Percentiles rank a stretch among this genome's conserved stretches.
Evolutionary conservation across 2,329 filamentous ascomycete genomes (phyloP).

Genomic region (Paracoccidioides brasiliensis): DNA sequence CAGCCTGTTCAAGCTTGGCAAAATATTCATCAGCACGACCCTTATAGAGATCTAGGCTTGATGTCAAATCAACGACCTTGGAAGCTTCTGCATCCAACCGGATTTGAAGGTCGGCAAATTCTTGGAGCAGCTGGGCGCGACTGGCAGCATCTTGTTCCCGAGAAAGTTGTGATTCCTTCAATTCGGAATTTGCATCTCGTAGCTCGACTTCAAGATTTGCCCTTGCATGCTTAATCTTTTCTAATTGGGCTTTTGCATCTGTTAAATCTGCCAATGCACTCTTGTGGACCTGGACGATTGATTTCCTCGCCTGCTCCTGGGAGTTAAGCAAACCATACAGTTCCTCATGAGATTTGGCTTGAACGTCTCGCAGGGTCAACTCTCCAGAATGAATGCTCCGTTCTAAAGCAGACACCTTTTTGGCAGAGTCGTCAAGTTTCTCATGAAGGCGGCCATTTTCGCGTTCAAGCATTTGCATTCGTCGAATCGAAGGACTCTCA

Average conservation of each 20-base stretch:
- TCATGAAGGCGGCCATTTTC: constrained; percentile 86
- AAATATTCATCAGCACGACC: constrained; percentile 90
- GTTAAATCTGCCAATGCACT: constrained; percentile 71
- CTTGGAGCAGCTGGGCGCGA: constrained; percentile 75
- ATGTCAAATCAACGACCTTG: constrained; percentile 67
- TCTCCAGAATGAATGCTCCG: constrained; percentile 77
- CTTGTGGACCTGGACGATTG: constrained; percentile 72
- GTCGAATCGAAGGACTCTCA: constrained; percentile 63
- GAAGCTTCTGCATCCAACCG: constrained; percentile 80
- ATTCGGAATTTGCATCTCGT: constrained; percentile 68
- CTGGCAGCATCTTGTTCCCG: constrained; percentile 81
- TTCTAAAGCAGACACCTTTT: constrained; percentile 82
- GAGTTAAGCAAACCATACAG: constrained; percentile 84
- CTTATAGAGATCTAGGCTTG: constrained; percentile 82
- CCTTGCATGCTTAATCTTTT: constrained; percentile 72
- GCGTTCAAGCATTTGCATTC: constrained; percentile 82
- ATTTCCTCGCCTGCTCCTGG: constrained; percentile 77
- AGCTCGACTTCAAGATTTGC: constrained; percentile 72
- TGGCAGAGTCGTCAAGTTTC: constrained; percentile 84
- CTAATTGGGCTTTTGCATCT: constrained; percentile 75
- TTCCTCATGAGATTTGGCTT: constrained; percentile 88
- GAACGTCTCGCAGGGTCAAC: constrained; percentile 76
- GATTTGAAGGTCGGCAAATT: constrained; percentile 89
- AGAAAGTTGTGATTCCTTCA: constrained; percentile 64
- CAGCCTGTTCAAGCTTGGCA: constrained; percentile 89